Percentiles rank a stretch among this genome's conserved stretches.
phyloP scores from a whole-genome alignment of 1,139 yeast genomes.

The Casaregolazyma lundiana region DNA sequence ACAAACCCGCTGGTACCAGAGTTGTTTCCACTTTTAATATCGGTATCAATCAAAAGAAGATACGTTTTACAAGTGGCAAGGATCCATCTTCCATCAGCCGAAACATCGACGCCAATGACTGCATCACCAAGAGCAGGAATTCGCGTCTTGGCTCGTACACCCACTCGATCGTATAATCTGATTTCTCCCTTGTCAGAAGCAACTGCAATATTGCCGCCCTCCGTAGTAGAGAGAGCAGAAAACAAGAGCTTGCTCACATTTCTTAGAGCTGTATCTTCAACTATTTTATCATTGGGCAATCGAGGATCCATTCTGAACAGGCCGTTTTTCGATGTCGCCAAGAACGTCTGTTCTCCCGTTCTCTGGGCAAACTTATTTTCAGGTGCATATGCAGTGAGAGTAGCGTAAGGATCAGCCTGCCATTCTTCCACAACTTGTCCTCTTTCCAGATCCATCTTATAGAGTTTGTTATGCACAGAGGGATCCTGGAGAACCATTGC shows the following conservation, averaged over 20 bases:
- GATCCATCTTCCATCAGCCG: constrained; percentile 79
- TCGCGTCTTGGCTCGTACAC: constrained; percentile 68
- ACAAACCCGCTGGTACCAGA: constrained; percentile 61
- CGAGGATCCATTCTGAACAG: constrained; percentile 79
- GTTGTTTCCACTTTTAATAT: constrained; percentile 57
- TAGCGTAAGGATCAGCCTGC: constrained; percentile 42
- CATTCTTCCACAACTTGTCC: constrained; percentile 85
- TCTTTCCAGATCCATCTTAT: constrained; percentile 70
- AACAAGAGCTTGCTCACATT: constrained; percentile 49
- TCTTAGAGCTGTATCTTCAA: constrained; percentile 36
- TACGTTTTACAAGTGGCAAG: constrained; percentile 74
- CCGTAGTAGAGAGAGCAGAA: constrained; percentile 66
- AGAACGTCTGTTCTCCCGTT: constrained; percentile 65
- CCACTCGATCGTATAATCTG: constrained; percentile 64
- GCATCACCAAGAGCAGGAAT: constrained; percentile 80
- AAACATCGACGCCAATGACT: constrained; percentile 59
- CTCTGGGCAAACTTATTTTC: constrained; percentile 66
- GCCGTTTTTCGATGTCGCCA: constrained; percentile 63
- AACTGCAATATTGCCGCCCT: constrained; percentile 66
- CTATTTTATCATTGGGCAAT: constrained; percentile 50
- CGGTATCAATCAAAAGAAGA: constrained; percentile 61
- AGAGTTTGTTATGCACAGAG: constrained; percentile 43
- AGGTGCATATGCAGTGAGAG: constrained; percentile 61
- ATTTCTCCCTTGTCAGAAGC: constrained; percentile 75
- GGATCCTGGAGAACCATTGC: constrained; percentile 60